Conservation (phyloP, 2,329 filamentous ascomycete genomes). For the Verruconis gallopava region DNA sequence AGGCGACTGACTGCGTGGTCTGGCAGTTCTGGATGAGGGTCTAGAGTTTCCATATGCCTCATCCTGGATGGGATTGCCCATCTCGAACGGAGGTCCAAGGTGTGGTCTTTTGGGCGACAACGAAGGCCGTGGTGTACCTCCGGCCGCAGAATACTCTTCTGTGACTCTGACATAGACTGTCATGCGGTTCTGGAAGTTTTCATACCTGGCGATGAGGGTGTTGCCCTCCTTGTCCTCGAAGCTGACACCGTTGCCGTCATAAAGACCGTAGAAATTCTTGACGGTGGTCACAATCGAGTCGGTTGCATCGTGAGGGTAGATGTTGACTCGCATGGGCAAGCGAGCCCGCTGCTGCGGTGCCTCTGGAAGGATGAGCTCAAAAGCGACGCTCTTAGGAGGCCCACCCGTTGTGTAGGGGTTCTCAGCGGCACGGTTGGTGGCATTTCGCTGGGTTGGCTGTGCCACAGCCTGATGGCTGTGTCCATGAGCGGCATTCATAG, state of each 20-base stretch:
- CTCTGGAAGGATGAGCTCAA: slow-evolving; percentile 5
- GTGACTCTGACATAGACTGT: slow-evolving; percentile 77
- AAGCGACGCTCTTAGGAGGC: slow-evolving; percentile 5
- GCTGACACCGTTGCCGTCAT: slow-evolving; percentile 73
- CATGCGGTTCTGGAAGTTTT: slow-evolving; percentile 91
- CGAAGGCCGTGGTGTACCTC: slow-evolving; percentile 29
- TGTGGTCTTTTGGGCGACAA: slow-evolving; percentile 41
- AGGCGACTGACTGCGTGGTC: slow-evolving; percentile 68
- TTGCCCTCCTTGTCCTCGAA: slow-evolving; percentile 86
- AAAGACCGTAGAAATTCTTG: slow-evolving; percentile 97
- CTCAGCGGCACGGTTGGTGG: not conserved
- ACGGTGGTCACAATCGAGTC: slow-evolving; percentile 97
- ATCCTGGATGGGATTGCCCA: slow-evolving; percentile 46
- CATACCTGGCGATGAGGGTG: slow-evolving; percentile 87
- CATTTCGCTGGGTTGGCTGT: not conserved
- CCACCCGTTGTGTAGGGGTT: slow-evolving; percentile 2
- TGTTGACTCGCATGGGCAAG: slow-evolving; percentile 76
- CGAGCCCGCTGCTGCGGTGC: slow-evolving; percentile 27
- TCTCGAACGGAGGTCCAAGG: slow-evolving; percentile 50
- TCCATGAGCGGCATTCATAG: not conserved
- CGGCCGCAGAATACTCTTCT: slow-evolving; percentile 30
- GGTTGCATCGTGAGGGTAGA: slow-evolving; percentile 89
- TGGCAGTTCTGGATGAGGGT: slow-evolving; percentile 56
- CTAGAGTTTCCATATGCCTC: slow-evolving; percentile 51
- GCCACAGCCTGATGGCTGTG: not conserved